A percentile compares a stretch with the other conserved stretches of the same genome.
These are phyloP conservation scores for Phaseolus coccineus DNA, from an alignment of 331 rosid species.

Conservation along the genomic window DNA sequence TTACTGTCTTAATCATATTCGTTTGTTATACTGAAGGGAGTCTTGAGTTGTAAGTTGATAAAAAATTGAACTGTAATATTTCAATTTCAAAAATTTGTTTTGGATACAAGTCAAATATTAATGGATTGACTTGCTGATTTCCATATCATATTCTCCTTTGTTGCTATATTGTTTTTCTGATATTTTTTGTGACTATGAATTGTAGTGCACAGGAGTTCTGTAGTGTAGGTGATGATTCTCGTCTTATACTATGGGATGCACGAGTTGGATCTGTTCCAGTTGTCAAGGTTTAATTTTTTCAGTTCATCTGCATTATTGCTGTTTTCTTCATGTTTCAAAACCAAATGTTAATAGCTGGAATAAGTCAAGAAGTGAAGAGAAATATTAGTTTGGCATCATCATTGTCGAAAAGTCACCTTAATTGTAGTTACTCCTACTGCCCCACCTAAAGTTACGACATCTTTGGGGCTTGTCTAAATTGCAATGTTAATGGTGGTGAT, in stretches of 20 bases:
- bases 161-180: constrained; percentile 27
- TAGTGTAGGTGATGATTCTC: constrained; percentile 95
- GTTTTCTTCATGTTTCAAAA: constrained; percentile 8
- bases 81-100: constrained; percentile 23
- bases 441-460: too few species aligned
- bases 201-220: constrained; percentile 92
- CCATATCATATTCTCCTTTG: constrained; percentile 6
- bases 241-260: constrained; percentile 93
- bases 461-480: too few species aligned
- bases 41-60: neutral
- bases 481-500: too few species aligned
- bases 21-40: constrained; percentile 1
- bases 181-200: constrained; percentile 39
- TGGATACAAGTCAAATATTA: constrained; percentile 19
- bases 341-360: neutral
- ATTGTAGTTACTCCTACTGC: too few species aligned
- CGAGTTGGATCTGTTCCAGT: constrained; percentile 75
- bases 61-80: constrained; percentile 7
- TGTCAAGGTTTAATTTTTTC: constrained; percentile 62
- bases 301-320: constrained; percentile 6
- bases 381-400: neutral
- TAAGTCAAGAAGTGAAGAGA: constrained; percentile 8
- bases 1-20: constrained; percentile 26
- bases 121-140: constrained; percentile 20
- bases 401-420: too few species aligned